phyloP scores from a whole-genome alignment of 495 filamentous ascomycete species.

The Penicillium egyptiacum region DNA sequence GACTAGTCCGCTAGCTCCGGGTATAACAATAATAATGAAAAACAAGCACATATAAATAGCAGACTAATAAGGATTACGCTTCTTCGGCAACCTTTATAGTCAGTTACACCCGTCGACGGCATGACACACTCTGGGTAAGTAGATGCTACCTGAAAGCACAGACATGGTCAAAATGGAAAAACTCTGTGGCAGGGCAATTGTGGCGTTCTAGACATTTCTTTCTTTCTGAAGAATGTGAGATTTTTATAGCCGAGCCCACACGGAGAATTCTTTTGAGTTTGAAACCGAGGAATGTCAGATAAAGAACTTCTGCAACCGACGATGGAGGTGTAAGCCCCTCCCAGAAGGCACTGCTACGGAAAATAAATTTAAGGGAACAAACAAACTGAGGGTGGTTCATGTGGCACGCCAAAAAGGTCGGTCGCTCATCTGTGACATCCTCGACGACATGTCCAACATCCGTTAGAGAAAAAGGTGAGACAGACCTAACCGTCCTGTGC shows the following conservation, averaged over 20 bases:
- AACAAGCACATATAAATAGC: not conserved
- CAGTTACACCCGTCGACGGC: not conserved
- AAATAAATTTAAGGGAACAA: no score
- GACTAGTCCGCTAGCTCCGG: not conserved
- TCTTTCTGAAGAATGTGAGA: not conserved
- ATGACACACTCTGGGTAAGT: not conserved
- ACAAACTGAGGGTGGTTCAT: not conserved
- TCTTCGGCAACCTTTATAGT: not conserved
- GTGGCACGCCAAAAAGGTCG: not conserved
- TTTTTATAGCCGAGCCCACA: not conserved
- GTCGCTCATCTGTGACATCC: not conserved
- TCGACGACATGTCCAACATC: not conserved
- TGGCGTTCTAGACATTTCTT: not conserved
- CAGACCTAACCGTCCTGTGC: not conserved
- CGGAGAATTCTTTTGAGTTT: constrained; percentile 4
- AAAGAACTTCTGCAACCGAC: not conserved
- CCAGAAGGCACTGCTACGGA: not conserved
- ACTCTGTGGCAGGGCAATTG: not conserved
- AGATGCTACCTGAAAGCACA: not conserved
- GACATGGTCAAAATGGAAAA: not conserved
- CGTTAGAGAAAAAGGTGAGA: not conserved
- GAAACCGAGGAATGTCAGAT: not conserved
- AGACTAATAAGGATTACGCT: not conserved
- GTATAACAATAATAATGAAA: not conserved
- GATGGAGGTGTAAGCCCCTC: not conserved